Evolutionary conservation across 495 filamentous ascomycete genomes (phyloP), one percentile per base, ranked within the genome.

Genomic region (Aspergillus sclerotioniger): DNA sequence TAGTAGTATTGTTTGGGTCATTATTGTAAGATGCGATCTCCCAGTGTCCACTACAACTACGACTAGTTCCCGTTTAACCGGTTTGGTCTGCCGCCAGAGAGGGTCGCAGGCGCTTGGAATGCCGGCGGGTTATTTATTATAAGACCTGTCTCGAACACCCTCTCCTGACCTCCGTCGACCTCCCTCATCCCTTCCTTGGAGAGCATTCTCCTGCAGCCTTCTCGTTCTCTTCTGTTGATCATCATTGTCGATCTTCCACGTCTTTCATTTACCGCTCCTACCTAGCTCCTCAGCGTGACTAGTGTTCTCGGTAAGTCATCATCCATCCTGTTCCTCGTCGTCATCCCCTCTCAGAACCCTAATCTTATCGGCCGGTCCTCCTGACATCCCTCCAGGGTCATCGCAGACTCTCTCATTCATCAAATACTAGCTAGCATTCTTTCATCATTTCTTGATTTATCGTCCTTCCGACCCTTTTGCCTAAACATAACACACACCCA

Each of bases 331-430:
- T n/a, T 6, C 17, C 19, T 44, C 12, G 16, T 17, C 15, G 21
- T 7, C 33, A 12, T 41, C 51, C 51, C 51, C 51, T 54, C 53
- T 50, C 29, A 50, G 35, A 65, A 47, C 60, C 59, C 58, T 66
- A 66, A 63, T 66, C 51, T 60, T 49, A 62, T 58, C 54, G 35
- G 10, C 17, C 25, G 25, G 21, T 43, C 48, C 20, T 50, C 19
- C 46, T 51, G 28, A 32, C 46, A 37, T 41, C 10, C 37, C 15
- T 41, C n/a, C 12, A 3, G 7, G 12, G 37, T 41, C 37, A 41
- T 41, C 37, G 33, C 33, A 35, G 33, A 35, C 33, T 13, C 33
- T 35, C 33, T n/a, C n/a, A n/a, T n/a, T n/a, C n/a, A n/a, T n/a
- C n/a, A n/a, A n/a, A n/a, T n/a, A 25, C 5, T 25, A 25, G 25